Base-by-base conservation (phyloP, 441 rosid genomes). In the Erysimum cheiri region DNA sequence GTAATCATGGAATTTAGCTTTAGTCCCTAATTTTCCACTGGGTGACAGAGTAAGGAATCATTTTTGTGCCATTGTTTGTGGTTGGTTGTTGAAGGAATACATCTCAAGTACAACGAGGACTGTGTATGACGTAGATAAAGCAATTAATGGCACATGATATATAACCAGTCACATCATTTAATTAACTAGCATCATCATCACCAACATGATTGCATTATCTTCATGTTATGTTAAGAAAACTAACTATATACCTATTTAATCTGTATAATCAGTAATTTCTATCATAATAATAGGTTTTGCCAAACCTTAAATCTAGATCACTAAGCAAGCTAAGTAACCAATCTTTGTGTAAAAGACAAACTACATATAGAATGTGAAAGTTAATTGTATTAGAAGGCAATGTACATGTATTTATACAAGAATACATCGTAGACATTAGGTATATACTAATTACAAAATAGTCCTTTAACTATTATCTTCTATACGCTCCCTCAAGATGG, bases 81-180 rank as follows among this genome's bases (percentile, higher is more conserved):
- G 57, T 47, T 47, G 50, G 53, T 72, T 13, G 59, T 72, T 64
- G 64, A 56, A 53, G 36, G 17, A 13, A 11, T 46, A 55, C 70
- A 72, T 47, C 43, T 55, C 59, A 40, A 29, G 53, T 47, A 70
- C 46, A 70, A 56, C 10, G 70, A 57, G 64, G 65, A 72, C 65
- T 64, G 53, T 72, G 59, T 47, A 24, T 64, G 76, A 64, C 76
- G 52, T 46, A 28, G 59, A 72, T 56, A 64, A 48, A 37, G 11
- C 73, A 69, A 3, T 50, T n/a, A 37, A 64, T 72, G 44, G 52
- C 59, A 64, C 76, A 64, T 64, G 44, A 36, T 44, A 36, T 29
- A 36, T 36, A 24, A 48, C 70, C 47, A 55, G 12, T 32, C 48
- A 64, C 69, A 64, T 50, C 15, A 8, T 50, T 14, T 49, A 35